Percentiles rank a stretch among this genome's conserved stretches.
These are phyloP conservation scores for Hyphodiscus hymeniophilus DNA, from an alignment of 495 filamentous ascomycete genomes.

Conservation along the genomic window DNA sequence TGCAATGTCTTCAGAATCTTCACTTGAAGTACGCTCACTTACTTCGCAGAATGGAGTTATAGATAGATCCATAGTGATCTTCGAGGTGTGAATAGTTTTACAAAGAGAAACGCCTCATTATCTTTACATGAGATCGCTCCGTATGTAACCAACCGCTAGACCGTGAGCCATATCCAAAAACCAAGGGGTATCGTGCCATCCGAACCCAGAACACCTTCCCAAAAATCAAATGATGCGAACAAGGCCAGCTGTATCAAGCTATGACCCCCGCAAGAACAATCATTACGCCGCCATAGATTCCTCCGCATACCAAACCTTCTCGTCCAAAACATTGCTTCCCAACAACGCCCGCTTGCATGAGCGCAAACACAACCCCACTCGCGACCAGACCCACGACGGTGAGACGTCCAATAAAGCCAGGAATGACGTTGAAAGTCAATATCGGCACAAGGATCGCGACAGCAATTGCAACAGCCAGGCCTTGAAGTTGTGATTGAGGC, in stretches of 20 bases:
- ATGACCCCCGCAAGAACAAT: slow-evolving; percentile 32
- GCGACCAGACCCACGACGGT: slow-evolving; percentile 37
- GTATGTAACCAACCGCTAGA: no score
- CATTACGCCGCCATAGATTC: slow-evolving; percentile 37
- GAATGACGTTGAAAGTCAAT: slow-evolving; percentile 46
- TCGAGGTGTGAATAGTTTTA: no score
- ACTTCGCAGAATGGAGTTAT: no score
- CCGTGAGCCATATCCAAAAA: no score
- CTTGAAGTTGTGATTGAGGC: neutral
- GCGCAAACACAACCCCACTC: slow-evolving; percentile 20
- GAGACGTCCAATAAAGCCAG: slow-evolving; percentile 46
- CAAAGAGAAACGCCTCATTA: no score
- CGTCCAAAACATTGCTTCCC: slow-evolving; percentile 9
- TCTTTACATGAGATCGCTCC: no score
- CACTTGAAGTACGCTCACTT: no score
- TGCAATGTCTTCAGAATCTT: no score
- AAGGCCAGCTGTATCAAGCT: slow-evolving; percentile 7
- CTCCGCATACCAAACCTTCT: slow-evolving; percentile 28
- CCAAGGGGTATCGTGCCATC: slow-evolving; percentile 1
- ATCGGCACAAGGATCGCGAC: slow-evolving; percentile 50
- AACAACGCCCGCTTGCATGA: slow-evolving; percentile 27
- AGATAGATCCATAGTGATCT: no score
- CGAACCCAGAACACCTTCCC: neutral
- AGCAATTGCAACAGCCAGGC: slow-evolving; percentile 43
- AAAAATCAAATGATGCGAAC: neutral